Percentiles rank a stretch among this genome's conserved stretches.
Evolutionary conservation across 1,284 basidiomycete species (phyloP).

Genomic region (Binderoboletus segoi): DNA sequence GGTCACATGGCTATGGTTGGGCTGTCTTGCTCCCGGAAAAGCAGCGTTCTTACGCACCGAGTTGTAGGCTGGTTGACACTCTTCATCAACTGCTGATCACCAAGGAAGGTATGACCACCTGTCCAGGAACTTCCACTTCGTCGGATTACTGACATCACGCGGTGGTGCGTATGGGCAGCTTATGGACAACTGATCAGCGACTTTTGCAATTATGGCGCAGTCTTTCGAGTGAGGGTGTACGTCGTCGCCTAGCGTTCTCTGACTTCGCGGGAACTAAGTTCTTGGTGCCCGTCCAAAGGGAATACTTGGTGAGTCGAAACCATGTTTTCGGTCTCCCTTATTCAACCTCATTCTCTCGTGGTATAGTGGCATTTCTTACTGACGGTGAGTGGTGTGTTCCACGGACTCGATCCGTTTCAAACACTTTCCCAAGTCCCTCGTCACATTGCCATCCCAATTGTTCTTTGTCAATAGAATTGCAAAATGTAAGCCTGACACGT

Average conservation of each 20-base stretch:
- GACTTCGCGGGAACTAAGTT: background rate
- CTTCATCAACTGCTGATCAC: conserved; percentile 22
- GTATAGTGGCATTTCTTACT: conserved; percentile 25
- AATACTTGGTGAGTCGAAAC: conserved; percentile 19
- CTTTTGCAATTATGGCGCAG: conserved; percentile 17
- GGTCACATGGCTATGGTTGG: conserved; percentile 25
- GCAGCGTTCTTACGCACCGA: background rate
- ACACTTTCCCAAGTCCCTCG: conserved; percentile 10
- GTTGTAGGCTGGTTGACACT: conserved; percentile 18
- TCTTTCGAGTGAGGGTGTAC: conserved; percentile 13
- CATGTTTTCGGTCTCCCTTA: background rate
- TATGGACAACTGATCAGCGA: conserved; percentile 20
- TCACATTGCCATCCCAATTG: conserved; percentile 24
- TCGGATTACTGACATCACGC: conserved; percentile 5
- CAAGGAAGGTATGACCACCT: conserved; percentile 23
- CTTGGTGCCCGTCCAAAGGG: conserved; percentile 1
- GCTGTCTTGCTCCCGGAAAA: background rate
- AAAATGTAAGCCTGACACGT: conserved; percentile 17
- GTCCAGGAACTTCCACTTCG: background rate
- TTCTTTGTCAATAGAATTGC: conserved; percentile 24
- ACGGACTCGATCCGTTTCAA: background rate
- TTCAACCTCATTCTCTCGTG: background rate
- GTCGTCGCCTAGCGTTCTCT: conserved; percentile 1
- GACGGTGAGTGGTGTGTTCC: conserved; percentile 13
- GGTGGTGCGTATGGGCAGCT: conserved; percentile 7